phyloP scores from a whole-genome alignment of 2,329 filamentous ascomycete genomes.

The Botrytis tulipae region DNA sequence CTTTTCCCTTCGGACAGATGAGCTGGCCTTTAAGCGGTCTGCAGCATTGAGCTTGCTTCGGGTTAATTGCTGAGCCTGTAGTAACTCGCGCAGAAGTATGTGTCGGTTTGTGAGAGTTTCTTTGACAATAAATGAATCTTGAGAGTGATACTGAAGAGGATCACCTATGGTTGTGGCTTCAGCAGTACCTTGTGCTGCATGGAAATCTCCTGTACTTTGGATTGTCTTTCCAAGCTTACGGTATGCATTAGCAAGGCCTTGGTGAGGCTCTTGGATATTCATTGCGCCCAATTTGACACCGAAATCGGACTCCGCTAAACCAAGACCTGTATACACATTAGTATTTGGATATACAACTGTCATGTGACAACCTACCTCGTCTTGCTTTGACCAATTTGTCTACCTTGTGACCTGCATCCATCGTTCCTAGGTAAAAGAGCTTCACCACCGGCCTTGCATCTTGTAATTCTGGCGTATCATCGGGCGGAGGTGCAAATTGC shows the following conservation, averaged over 20 bases:
- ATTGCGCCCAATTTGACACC: slow-evolving; percentile 86
- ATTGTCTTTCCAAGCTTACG: slow-evolving; percentile 92
- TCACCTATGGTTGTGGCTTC: slow-evolving; percentile 95
- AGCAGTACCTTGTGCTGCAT: slow-evolving; percentile 92
- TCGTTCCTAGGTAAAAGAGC: slow-evolving; percentile 88
- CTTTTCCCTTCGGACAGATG: slow-evolving; percentile 87
- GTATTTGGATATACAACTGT: slow-evolving; percentile 31
- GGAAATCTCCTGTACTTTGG: slow-evolving; percentile 90
- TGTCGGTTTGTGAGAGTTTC: slow-evolving; percentile 97
- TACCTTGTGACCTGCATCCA: slow-evolving; percentile 97
- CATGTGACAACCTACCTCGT: slow-evolving; percentile 62
- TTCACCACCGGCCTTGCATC: slow-evolving; percentile 90
- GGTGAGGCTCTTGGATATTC: slow-evolving; percentile 86
- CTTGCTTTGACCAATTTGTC: slow-evolving; percentile 90
- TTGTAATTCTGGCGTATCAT: slow-evolving; percentile 92
- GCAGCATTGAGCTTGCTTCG: slow-evolving; percentile 81
- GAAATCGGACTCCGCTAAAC: slow-evolving; percentile 88
- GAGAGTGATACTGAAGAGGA: slow-evolving; percentile 89
- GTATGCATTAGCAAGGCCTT: slow-evolving; percentile 84
- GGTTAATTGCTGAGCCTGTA: slow-evolving; percentile 85
- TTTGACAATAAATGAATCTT: slow-evolving; percentile 96
- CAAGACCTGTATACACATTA: slow-evolving; percentile 64
- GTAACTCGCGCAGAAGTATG: slow-evolving; percentile 87
- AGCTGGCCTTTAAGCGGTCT: slow-evolving; percentile 82
- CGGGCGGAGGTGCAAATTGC: slow-evolving; percentile 95